Conservation (phyloP, 768 basidiomycete genomes). For the Dentipellis sp. region DNA sequence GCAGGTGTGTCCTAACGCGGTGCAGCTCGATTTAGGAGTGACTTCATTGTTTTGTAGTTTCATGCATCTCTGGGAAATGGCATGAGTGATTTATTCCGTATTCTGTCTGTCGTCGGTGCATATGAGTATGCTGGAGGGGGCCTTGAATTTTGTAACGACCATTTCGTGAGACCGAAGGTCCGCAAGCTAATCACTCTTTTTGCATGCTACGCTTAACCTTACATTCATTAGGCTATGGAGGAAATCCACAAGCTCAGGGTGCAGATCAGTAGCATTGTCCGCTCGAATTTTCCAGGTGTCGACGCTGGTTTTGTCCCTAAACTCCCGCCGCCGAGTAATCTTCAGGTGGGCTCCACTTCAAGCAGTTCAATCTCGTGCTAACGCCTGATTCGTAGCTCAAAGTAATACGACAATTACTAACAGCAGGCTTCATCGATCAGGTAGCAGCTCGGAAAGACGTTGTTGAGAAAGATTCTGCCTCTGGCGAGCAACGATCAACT, state of each 20-base stretch:
- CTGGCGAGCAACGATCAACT: slow-evolving; percentile 63
- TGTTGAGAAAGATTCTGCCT: slow-evolving; percentile 44
- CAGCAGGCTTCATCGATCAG: slow-evolving; percentile 91
- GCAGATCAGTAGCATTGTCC: slow-evolving; percentile 82
- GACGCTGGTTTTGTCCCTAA: slow-evolving; percentile 53
- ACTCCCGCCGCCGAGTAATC: slow-evolving; percentile 65
- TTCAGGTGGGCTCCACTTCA: slow-evolving; percentile 45
- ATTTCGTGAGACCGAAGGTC: slow-evolving; percentile 89
- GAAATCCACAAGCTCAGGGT: slow-evolving; percentile 93
- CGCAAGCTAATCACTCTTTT: slow-evolving; percentile 3
- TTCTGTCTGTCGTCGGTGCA: slow-evolving; percentile 91
- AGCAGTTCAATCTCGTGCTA: background rate
- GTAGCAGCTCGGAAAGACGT: slow-evolving; percentile 88
- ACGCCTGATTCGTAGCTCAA: slow-evolving; percentile 53
- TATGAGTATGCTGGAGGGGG: slow-evolving; percentile 88
- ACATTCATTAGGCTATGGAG: slow-evolving; percentile 75
- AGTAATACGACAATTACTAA: slow-evolving; percentile 77
- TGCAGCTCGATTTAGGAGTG: background rate
- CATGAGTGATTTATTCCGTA: slow-evolving; percentile 78
- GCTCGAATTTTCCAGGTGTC: slow-evolving; percentile 60
- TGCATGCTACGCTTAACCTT: background rate
- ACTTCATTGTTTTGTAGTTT: slow-evolving; percentile 31
- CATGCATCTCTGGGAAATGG: slow-evolving; percentile 75
- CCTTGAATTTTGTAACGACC: slow-evolving; percentile 71
- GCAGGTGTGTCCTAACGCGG: slow-evolving; percentile 46